These are phyloP conservation scores for Pestalotiopsis sp. DNA, from an alignment of 2,329 filamentous ascomycete species.

Conservation along the genomic window DNA sequence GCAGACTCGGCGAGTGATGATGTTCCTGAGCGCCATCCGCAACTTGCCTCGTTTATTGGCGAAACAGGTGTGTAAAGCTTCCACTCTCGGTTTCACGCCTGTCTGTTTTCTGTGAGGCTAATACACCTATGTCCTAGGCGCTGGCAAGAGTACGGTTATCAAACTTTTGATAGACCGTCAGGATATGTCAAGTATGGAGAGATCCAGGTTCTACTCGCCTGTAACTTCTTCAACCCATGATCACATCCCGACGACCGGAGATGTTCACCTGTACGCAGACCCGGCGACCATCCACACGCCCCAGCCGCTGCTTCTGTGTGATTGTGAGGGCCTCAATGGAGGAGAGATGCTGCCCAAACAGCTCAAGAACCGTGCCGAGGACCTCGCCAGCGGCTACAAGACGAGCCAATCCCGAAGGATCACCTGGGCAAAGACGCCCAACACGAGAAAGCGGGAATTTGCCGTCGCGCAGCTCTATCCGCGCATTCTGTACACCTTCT, in stretches of 20 bases:
- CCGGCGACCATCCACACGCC: conserved; percentile 39
- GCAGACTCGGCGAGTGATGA: conserved; percentile 29
- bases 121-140: conserved; percentile 26
- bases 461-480: conserved; percentile 43
- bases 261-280: conserved; percentile 54
- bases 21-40: conserved; percentile 33
- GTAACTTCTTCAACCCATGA: conserved; percentile 44
- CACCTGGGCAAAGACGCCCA: conserved; percentile 35
- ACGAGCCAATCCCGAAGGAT: conserved; percentile 25
- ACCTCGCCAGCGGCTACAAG: conserved; percentile 15
- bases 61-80: conserved; percentile 33
- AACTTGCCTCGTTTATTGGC: conserved; percentile 45
- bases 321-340: conserved; percentile 54
- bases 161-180: conserved; percentile 46
- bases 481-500: conserved; percentile 47
- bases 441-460: conserved; percentile 36
- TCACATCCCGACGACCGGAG: conserved; percentile 48
- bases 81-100: background rate
- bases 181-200: conserved; percentile 25
- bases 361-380: conserved; percentile 23
- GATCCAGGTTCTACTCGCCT: conserved; percentile 39
- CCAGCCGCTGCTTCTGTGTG: conserved; percentile 48
- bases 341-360: conserved; percentile 41
- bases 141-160: conserved; percentile 52
- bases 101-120: background rate